Percentiles rank a stretch among this genome's conserved stretches.
Evolutionary conservation across 75 land plant species (phyloP).

Genomic region (Pinus albicaulis): DNA sequence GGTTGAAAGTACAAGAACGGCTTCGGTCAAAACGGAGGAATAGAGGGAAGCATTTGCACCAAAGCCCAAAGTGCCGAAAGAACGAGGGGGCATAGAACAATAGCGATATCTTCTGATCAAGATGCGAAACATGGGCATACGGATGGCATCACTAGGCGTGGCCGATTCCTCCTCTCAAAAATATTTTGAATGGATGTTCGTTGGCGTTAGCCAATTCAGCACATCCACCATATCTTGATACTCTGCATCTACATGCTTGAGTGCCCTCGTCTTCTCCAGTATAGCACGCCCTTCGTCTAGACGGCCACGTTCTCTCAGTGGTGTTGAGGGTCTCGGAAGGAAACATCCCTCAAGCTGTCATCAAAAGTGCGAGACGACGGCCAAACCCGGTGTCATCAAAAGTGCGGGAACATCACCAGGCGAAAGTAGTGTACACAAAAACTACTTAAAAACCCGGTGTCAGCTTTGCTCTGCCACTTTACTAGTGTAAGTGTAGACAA

Average conservation of each 20-base stretch:
- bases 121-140: conserved; percentile 70
- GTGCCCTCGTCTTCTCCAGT: conserved; percentile 28
- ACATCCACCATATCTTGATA: conserved; percentile 67
- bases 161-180: conserved; percentile 57
- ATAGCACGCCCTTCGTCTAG: conserved; percentile 21
- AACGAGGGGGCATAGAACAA: conserved; percentile 84
- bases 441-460: too few species aligned
- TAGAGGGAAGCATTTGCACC: conserved; percentile 62
- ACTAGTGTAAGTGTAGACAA: too few species aligned
- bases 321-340: conserved; percentile 47
- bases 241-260: conserved; percentile 25
- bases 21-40: conserved; percentile 74
- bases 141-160: conserved; percentile 74
- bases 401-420: conserved; percentile 36
- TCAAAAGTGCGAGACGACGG: too few species aligned
- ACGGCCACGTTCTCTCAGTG: conserved; percentile 37
- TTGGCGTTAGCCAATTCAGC: conserved; percentile 54
- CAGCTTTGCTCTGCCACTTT: too few species aligned
- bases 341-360: conserved; percentile 27
- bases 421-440: too few species aligned
- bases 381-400: too few species aligned
- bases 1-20: conserved; percentile 60
- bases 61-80: conserved; percentile 75
- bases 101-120: conserved; percentile 75
- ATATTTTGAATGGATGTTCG: conserved; percentile 73